Evolutionary conservation across 371 early-diverging fungal genomes (phyloP), one percentile per base, ranked within the genome.

Genomic region (Mucor circinelloides): DNA sequence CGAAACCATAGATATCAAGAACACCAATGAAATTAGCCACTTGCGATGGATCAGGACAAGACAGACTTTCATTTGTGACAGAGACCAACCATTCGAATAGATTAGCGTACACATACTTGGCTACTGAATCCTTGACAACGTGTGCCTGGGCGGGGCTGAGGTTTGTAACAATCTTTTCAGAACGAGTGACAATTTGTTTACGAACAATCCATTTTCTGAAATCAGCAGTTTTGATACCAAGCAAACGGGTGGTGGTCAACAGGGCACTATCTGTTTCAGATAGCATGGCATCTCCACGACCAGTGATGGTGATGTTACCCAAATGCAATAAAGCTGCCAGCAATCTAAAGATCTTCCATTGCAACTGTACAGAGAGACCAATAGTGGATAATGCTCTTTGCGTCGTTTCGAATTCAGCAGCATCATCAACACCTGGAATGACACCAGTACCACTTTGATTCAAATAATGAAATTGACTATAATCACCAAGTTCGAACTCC

Each of bases 1-100:
- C 95, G 83, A 97, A 95, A 63, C 99, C 96, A 77, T 95, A 95
- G 81, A 97, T 94, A 92, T 99, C 95, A 70, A 98, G 85, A 4
- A 98, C 96, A 77, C 97, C 99, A 68, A 97, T 97, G 73, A 97
- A 97, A 38, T 81, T 85, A 9, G 74, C 50, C 1, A 77, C 77
- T 5, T 57, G 64, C 12, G 81, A 87, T 7, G 87, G 82, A 30
- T 78, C 71, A 9, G 71, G 63, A 30, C 87, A 83, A 38, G 86
- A 84, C 48, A 97, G 82, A 72, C 92, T 92, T 31, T 82, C 82
- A 73, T 97, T 97, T 69, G 90, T 90, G 44, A 91, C 83, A 67
- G 85, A 83, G 56, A 97, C 95, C 9, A 97, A 82, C 95, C 96
- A 97, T 72, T 96, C 96, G 69, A 98, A 98, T 50, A 98, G 82